These are phyloP conservation scores for Cladophialophora exuberans DNA, from an alignment of 2,329 filamentous ascomycete genomes.

Conservation along the genomic window DNA sequence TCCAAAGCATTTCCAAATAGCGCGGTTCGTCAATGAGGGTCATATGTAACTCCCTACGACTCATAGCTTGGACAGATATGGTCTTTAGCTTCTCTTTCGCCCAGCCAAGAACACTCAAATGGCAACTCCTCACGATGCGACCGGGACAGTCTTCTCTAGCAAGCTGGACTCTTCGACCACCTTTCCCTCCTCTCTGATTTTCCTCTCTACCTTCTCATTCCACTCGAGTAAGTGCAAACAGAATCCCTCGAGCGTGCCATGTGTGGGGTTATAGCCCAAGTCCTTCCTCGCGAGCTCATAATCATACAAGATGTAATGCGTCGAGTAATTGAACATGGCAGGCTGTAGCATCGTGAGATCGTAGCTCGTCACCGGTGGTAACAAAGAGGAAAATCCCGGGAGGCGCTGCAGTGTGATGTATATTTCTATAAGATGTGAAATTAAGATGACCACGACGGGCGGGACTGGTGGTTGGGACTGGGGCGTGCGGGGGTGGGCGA, in stretches of 20 bases:
- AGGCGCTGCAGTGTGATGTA: conserved; percentile 38
- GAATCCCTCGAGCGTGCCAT: conserved; percentile 40
- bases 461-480: conserved; percentile 35
- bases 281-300: conserved; percentile 17
- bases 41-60: too few species aligned
- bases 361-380: conserved; percentile 27
- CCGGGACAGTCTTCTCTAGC: conserved; percentile 4
- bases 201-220: conserved; percentile 35
- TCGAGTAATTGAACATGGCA: conserved; percentile 38
- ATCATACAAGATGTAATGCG: conserved; percentile 32
- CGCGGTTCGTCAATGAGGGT: too few species aligned
- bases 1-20: too few species aligned
- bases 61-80: too few species aligned
- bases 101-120: not conserved
- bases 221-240: conserved; percentile 40
- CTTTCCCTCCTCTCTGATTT: conserved; percentile 1
- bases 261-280: conserved; percentile 39
- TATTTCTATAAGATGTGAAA: conserved; percentile 39
- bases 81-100: too few species aligned
- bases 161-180: not conserved
- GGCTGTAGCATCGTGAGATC: conserved; percentile 40
- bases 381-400: conserved; percentile 34
- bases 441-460: conserved; percentile 36
- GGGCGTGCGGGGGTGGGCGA: conserved; percentile 36
- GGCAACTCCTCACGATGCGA: not conserved